Percentiles rank a stretch among this genome's conserved stretches.
Conservation (phyloP, 306 rosid genomes). For the Glycine tomentella region DNA sequence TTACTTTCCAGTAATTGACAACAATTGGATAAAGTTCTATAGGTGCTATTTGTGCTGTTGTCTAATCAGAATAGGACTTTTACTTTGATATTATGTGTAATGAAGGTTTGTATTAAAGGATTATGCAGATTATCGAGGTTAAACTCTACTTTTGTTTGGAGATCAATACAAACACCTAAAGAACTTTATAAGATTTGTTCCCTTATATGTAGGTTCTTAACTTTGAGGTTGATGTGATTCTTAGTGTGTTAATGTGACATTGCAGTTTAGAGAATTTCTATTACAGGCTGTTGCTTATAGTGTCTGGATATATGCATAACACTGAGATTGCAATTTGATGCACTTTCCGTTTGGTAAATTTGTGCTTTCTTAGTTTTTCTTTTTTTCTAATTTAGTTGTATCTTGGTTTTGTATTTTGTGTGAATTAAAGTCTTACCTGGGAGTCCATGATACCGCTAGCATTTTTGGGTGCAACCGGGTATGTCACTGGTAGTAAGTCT, state of each 20-base stretch:
- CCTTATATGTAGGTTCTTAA: background rate
- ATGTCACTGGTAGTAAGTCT: conserved; percentile 49
- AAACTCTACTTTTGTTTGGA: too few relatives aligned
- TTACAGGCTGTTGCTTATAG: conserved; percentile 60
- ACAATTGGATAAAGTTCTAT: too few relatives aligned
- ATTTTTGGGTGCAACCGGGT: conserved; percentile 79
- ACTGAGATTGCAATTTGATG: conserved; percentile 67
- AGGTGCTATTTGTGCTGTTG: too few relatives aligned
- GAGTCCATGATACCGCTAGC: conserved; percentile 85
- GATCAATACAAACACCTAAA: background rate
- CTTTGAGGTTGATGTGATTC: conserved; percentile 10
- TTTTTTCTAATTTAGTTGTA: background rate
- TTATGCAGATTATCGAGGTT: background rate
- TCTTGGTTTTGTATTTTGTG: conserved; percentile 3
- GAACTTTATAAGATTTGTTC: background rate
- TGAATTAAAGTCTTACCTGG: conserved; percentile 47
- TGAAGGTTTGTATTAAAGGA: background rate
- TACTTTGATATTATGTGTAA: background rate
- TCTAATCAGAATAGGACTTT: background rate
- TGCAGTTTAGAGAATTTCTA: conserved; percentile 79
- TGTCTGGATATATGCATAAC: conserved; percentile 64
- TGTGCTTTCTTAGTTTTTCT: background rate
- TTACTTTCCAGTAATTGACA: too few relatives aligned
- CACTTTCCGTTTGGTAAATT: conserved; percentile 72
- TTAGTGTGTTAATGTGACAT: conserved; percentile 18